phyloP scores from a whole-genome alignment of 768 basidiomycete species.

The Rhodotorula taiwanensis region DNA sequence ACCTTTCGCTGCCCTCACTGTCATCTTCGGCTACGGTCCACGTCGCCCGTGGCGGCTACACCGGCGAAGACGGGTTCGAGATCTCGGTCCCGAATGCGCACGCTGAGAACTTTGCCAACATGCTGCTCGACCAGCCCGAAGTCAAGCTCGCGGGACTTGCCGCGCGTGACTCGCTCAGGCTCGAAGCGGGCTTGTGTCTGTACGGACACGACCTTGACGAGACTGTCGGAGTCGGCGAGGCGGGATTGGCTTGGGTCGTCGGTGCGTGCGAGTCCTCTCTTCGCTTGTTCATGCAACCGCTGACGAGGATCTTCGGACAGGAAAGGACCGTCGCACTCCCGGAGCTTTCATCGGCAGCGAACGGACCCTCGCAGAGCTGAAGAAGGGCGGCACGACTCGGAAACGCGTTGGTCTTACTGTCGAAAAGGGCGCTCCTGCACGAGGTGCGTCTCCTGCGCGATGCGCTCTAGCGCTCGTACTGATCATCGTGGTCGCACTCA shows the following conservation, averaged over 20 bases:
- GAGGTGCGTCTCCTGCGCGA: slow-evolving; percentile 53
- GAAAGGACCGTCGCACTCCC: slow-evolving; percentile 67
- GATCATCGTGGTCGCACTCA: no score
- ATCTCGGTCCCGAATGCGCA: slow-evolving; percentile 31
- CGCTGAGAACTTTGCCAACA: slow-evolving; percentile 18
- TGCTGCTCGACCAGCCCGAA: slow-evolving; percentile 32
- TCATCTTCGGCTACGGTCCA: slow-evolving; percentile 50
- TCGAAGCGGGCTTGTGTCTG: slow-evolving; percentile 95
- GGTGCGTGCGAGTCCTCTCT: slow-evolving; percentile 51
- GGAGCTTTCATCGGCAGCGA: slow-evolving; percentile 70
- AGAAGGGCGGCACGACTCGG: slow-evolving; percentile 59
- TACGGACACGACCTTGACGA: slow-evolving; percentile 94
- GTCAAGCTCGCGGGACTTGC: slow-evolving; percentile 85
- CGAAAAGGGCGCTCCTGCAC: slow-evolving; percentile 69
- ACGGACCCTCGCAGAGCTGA: slow-evolving; percentile 64
- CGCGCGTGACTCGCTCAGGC: slow-evolving; percentile 82
- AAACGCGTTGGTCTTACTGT: slow-evolving; percentile 75
- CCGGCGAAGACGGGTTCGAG: slow-evolving; percentile 97
- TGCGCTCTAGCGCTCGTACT: not conserved
- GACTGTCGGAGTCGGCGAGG: slow-evolving; percentile 76
- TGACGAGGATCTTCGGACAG: slow-evolving; percentile 46
- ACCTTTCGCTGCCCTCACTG: slow-evolving; percentile 60
- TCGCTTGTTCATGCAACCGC: not conserved
- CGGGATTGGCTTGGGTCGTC: slow-evolving; percentile 86
- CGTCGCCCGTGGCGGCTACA: slow-evolving; percentile 90